phyloP scores from a whole-genome alignment of 768 basidiomycete genomes.

The Boletus rubescentipes region DNA sequence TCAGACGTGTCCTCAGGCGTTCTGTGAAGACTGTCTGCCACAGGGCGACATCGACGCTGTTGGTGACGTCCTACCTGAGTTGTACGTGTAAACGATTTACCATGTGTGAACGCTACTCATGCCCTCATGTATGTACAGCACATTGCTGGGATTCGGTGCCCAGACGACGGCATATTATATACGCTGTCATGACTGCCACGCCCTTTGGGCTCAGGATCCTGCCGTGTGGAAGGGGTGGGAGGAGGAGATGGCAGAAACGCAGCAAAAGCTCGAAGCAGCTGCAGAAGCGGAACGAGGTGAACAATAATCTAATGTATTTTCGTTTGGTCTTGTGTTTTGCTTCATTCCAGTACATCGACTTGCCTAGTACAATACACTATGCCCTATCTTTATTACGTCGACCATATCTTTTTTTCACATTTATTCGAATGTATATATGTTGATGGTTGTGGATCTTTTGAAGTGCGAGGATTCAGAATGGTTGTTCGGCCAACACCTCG shows the following conservation, averaged over 20 bases:
- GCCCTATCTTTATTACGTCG: background rate
- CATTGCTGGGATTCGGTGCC: constrained; percentile 40
- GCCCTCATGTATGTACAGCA: constrained; percentile 28
- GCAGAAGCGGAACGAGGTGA: background rate
- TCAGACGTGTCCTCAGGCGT: constrained; percentile 57
- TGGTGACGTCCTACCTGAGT: constrained; percentile 57
- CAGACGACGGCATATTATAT: constrained; percentile 45
- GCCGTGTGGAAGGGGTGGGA: constrained; percentile 43
- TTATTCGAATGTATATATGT: background rate
- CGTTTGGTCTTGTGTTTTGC: background rate
- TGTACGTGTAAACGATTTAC: constrained; percentile 38
- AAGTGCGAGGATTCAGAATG: constrained; percentile 47
- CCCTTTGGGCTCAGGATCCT: constrained; percentile 37
- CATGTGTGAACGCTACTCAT: constrained; percentile 8
- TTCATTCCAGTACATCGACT: background rate
- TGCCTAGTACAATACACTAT: background rate
- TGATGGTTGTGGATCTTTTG: background rate
- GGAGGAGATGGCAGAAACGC: constrained; percentile 39
- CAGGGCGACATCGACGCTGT: constrained; percentile 48
- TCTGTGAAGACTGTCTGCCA: constrained; percentile 62
- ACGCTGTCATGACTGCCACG: constrained; percentile 48
- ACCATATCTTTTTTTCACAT: background rate
- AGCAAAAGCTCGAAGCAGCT: constrained; percentile 33
- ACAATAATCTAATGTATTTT: background rate
- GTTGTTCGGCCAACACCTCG: constrained; percentile 56